phyloP scores from a whole-genome alignment of 2,329 filamentous ascomycete species.

The Fusarium torulosum region DNA sequence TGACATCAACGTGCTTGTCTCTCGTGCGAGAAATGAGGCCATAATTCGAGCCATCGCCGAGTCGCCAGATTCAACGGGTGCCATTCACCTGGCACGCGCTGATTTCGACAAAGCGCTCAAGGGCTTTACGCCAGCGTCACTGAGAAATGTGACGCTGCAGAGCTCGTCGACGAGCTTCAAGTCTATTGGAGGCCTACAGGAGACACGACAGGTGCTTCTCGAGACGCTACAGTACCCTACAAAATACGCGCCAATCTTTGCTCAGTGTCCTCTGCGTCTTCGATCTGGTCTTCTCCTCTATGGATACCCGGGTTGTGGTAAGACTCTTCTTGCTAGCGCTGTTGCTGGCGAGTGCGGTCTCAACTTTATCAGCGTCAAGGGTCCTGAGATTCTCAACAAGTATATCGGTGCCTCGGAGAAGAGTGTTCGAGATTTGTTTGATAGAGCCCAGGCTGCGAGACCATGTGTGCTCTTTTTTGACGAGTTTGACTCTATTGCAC shows the following conservation, averaged over 20 bases:
- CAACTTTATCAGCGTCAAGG: conserved; percentile 99
- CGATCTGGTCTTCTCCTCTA: conserved; percentile 94
- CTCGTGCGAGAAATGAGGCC: conserved; percentile 90
- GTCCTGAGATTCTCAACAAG: conserved; percentile 98
- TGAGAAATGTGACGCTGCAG: conserved; percentile 94
- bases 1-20: conserved; percentile 86
- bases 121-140: conserved; percentile 93
- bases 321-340: conserved; percentile 93
- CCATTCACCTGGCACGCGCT: conserved; percentile 73
- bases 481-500: conserved; percentile 97
- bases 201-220: conserved; percentile 89
- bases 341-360: conserved; percentile 98
- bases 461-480: conserved; percentile 98
- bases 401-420: conserved; percentile 99
- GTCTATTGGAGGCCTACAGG: conserved; percentile 87
- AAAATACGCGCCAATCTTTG: conserved; percentile 97
- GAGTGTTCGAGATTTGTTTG: conserved; percentile 93
- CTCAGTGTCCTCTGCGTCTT: conserved; percentile 92
- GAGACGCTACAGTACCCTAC: conserved; percentile 98
- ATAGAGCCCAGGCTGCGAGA: conserved; percentile 87
- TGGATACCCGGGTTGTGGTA: conserved; percentile 95
- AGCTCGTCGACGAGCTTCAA: conserved; percentile 93
- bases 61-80: conserved; percentile 58
- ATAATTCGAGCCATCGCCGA: conserved; percentile 83
- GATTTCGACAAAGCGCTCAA: conserved; percentile 90